Base-by-base conservation (phyloP, 495 filamentous ascomycete species). In the Tuber umbilicatum region DNA sequence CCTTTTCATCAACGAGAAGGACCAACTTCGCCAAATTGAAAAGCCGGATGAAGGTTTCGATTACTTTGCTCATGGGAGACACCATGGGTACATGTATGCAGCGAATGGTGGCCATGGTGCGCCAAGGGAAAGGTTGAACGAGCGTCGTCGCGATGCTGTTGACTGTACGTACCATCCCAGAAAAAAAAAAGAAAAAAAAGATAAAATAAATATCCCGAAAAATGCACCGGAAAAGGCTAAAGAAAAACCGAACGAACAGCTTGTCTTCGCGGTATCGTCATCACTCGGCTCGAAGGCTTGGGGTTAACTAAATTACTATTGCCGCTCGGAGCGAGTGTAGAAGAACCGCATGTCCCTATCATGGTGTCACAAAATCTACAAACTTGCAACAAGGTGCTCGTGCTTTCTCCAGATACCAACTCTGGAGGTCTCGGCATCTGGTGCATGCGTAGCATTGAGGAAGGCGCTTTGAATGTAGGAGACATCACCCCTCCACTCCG, bases 321-420 rank as follows among this genome's bases (percentile, higher is more conserved):
- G 68, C 93, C 93, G 1, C 81, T 88, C 4, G 84, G 82, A 55
- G 82, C 84, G 7, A 80, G 79, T 60, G 75, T 84, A 0, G 75
- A 83, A 4, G 82, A 87, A 6, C 88, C 90, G 2, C 88, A 92
- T 77, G 84, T 93, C 41, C 88, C 89, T 0, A 92, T 99, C 81
- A 86, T 92, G 80, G 80, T 89, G 68, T 88, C 89, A 21, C 27
- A 82, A 45, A 86, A 91, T 71, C 80, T 97, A 12, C 45, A 73
- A 40, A 74, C 55, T 43, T 74, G 73, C 31, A 75, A 70, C 37
- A 82, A 73, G 45, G 71, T 82, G 38, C 73, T 82, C 38, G 35
- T 82, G 21, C 72, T 82, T 69, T 71, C 77, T 35, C 78, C 81
- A 37, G 81, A 82, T 70, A 19, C 68, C n/a, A 31, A 74, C 60